These are phyloP conservation scores for Clitoria ternatea DNA, from an alignment of 306 rosid species.

Conservation along the genomic window DNA sequence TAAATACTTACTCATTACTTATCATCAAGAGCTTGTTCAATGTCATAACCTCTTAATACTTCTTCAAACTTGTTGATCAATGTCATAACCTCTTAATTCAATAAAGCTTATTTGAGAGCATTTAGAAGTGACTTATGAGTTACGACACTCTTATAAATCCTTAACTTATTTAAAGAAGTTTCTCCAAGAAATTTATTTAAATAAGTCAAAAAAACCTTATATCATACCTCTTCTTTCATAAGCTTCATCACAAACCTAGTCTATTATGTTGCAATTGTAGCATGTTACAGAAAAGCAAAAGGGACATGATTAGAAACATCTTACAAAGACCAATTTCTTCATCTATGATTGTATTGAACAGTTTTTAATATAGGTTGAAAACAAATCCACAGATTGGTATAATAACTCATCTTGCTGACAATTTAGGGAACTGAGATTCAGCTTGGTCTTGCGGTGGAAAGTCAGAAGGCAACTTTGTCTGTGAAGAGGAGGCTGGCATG, in stretches of 20 bases:
- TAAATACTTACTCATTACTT: background rate
- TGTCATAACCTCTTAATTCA: background rate
- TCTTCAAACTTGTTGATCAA: no score
- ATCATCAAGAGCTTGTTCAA: no score
- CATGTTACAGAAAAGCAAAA: background rate
- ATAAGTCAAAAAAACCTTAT: background rate
- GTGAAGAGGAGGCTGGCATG: constrained; percentile 97
- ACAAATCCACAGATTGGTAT: background rate
- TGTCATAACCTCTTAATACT: no score
- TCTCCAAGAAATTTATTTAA: background rate
- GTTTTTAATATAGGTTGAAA: background rate
- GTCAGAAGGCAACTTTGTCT: constrained; percentile 71
- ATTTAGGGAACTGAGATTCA: constrained; percentile 91
- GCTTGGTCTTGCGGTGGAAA: constrained; percentile 93
- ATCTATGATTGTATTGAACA: background rate
- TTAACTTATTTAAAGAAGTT: background rate
- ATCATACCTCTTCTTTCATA: no score
- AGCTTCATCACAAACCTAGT: background rate
- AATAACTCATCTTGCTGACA: constrained; percentile 6
- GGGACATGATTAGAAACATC: background rate
- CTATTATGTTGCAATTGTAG: background rate
- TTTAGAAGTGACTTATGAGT: background rate
- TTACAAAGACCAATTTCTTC: background rate
- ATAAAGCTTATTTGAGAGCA: background rate
- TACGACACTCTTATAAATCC: background rate